Evolutionary conservation across 768 basidiomycete species (phyloP).

Genomic region (Suillus clintonianus): DNA sequence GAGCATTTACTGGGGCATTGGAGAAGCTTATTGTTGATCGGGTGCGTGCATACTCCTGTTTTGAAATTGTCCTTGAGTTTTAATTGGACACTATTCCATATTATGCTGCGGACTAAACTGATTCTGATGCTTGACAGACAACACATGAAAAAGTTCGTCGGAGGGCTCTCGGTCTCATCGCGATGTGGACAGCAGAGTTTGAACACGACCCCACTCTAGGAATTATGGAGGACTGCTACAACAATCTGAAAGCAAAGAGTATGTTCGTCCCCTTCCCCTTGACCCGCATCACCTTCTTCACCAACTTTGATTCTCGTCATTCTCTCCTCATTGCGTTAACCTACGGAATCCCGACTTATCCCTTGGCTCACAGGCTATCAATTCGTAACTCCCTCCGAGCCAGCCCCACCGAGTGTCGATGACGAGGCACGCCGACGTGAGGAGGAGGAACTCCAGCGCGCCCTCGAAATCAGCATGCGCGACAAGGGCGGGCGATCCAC

Average conservation of each 20-base stretch:
- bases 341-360: slow-evolving; percentile 13
- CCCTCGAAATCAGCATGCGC: slow-evolving; percentile 88
- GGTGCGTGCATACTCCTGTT: slow-evolving; percentile 43
- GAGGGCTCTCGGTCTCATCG: slow-evolving; percentile 70
- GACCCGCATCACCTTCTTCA: too few relatives aligned
- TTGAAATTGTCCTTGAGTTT: not conserved
- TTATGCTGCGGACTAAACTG: slow-evolving; percentile 7
- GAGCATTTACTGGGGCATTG: slow-evolving; percentile 87
- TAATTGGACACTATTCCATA: not conserved
- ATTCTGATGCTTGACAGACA: slow-evolving; percentile 50
- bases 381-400: slow-evolving; percentile 62
- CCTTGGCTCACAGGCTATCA: slow-evolving; percentile 56
- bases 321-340: not conserved
- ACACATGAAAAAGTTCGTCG: slow-evolving; percentile 90
- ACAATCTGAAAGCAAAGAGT: slow-evolving; percentile 83
- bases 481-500: slow-evolving; percentile 80
- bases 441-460: slow-evolving; percentile 93
- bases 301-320: not conserved
- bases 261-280: slow-evolving; percentile 12
- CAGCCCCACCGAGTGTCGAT: slow-evolving; percentile 68
- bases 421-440: slow-evolving; percentile 82
- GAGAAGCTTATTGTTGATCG: slow-evolving; percentile 88
- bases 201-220: slow-evolving; percentile 78
- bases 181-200: slow-evolving; percentile 84
- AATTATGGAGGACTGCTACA: slow-evolving; percentile 90